These are phyloP conservation scores for Microsporum ferrugineum DNA, from an alignment of 2,329 filamentous ascomycete species.

Conservation along the genomic window DNA sequence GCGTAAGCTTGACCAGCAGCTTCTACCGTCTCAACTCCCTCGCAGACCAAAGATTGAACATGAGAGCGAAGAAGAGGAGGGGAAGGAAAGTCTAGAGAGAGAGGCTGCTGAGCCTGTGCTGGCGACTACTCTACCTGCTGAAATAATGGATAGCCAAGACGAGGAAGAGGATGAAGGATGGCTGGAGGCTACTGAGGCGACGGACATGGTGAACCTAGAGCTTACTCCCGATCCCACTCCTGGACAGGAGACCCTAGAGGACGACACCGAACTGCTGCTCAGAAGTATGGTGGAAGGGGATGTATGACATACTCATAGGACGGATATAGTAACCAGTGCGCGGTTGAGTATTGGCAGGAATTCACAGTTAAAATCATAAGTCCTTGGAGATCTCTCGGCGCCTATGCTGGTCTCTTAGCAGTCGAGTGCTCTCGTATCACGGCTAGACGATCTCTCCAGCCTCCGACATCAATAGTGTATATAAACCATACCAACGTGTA, in stretches of 20 bases:
- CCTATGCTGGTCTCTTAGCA: too few relatives aligned
- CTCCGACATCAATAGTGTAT: neutral
- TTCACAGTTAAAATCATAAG: neutral
- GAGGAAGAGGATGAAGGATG: slow-evolving; percentile 5
- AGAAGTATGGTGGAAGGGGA: neutral
- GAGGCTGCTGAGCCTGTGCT: neutral
- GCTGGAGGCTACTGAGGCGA: neutral
- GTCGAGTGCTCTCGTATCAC: neutral
- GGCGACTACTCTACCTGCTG: neutral
- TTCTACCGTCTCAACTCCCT: neutral
- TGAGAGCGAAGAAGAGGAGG: neutral
- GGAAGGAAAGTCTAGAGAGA: neutral
- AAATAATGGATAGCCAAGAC: slow-evolving; percentile 10
- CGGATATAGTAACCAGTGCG: neutral
- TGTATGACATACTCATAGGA: neutral
- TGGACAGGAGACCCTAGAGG: neutral
- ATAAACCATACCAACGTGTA: neutral
- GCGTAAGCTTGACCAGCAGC: slow-evolving; percentile 1
- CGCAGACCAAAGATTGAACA: neutral
- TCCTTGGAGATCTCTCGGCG: too few relatives aligned
- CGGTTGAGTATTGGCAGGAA: neutral
- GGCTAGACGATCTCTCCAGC: neutral
- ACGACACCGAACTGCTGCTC: neutral
- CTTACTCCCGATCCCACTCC: neutral
- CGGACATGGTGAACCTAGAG: neutral